Conservation (phyloP, 2,329 filamentous ascomycete species). For the Aspergillus felis region DNA sequence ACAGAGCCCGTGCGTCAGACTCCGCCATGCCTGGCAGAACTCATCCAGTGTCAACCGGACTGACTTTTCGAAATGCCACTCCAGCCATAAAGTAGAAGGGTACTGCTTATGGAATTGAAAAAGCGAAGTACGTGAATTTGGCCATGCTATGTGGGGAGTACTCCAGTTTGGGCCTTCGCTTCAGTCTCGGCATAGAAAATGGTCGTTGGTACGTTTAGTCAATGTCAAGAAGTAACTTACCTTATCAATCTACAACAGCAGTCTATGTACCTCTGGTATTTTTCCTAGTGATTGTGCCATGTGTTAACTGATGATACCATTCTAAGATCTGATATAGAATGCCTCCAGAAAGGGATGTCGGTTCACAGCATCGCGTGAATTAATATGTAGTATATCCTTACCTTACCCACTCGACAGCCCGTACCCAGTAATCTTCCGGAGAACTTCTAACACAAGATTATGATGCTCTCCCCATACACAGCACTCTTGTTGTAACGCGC, state of each 20-base stretch:
- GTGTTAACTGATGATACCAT: background rate
- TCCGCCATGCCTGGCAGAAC: background rate
- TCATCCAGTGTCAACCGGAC: no score
- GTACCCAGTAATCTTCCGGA: background rate
- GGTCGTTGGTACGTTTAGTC: no score
- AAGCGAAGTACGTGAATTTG: background rate
- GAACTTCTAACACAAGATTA: background rate
- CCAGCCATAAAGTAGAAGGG: background rate
- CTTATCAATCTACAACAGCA: background rate
- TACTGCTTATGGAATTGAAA: background rate
- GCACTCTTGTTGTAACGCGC: no score
- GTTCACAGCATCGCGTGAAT: no score
- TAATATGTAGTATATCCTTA: no score
- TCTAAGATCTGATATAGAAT: background rate
- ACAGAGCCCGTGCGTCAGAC: background rate
- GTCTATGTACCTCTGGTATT: background rate
- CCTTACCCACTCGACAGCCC: no score
- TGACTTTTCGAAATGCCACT: no score
- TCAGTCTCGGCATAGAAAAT: no score
- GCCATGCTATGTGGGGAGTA: background rate
- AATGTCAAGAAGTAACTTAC: no score
- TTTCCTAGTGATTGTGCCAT: background rate
- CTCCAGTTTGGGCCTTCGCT: background rate
- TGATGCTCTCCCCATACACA: background rate
- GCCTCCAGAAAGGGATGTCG: background rate